Evolutionary conservation across 2,329 filamentous ascomycete genomes (phyloP), one percentile per base, ranked within the genome.

Genomic region (Lasiodiplodia gonubiensis): DNA sequence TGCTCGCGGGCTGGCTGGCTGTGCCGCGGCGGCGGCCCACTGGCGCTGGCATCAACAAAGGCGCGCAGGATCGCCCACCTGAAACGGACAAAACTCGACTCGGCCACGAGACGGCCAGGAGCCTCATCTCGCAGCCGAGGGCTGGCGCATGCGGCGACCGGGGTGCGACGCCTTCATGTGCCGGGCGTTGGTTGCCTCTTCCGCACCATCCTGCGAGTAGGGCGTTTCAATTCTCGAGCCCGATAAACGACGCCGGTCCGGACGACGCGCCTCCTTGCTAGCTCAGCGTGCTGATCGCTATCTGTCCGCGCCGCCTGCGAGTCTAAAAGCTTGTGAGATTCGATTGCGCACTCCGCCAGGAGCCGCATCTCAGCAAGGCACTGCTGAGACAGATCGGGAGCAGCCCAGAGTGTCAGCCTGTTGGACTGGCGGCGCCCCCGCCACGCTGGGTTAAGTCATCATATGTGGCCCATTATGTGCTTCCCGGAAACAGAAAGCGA

Each of bases 11-110:
- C 25, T 23, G 10, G 53, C 21, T 37, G 23, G 23, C 54, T 21
- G 16, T 39, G 8, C 16, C 39, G 39, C 57, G 39, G 39, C 57
- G 25, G 10, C 21, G 57, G n/a, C 25, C 39, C 39, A 39, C 57
- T 48, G 21, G 37, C 55, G 16, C 37, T n/a, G 39, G 39, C 57
- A 61, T 21, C 57, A 61, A 51, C 59, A 63, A 51, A 66, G 64
- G 53, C 53, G 27, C 39, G 64, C 64, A 59, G 39, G 64, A 66
- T 66, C 64, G 64, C 42, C 59, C 51, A 59, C 64, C 39, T 66
- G 64, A 66, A 66, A 66, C 64, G 30, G 52, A 46, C 64, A 66
- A 66, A 63, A 63, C 59, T 63, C 59, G 59, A 48, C 59, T n/a
- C 46, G 27, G 59, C 59, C 59, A 63, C 59, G 59, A 63, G 42